phyloP scores from a whole-genome alignment of 2,329 filamentous ascomycete genomes.

The Podosphaera xanthii region DNA sequence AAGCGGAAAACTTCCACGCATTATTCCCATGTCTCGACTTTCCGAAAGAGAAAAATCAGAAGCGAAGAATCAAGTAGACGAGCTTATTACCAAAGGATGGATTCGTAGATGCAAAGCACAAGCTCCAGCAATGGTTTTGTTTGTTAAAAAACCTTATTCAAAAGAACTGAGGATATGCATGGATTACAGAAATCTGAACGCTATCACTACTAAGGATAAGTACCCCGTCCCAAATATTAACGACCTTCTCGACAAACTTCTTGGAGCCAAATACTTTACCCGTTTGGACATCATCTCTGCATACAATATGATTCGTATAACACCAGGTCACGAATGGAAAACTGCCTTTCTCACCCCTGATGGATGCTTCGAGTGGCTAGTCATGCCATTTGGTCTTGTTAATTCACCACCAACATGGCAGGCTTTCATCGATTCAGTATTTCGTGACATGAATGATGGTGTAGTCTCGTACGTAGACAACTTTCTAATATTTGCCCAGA shows the following conservation, averaged over 20 bases:
- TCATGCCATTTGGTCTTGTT: too few species aligned
- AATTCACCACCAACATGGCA: too few species aligned
- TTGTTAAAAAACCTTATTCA: not conserved
- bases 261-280: not conserved
- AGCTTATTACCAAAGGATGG: not conserved
- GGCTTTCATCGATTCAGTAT: too few species aligned
- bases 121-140: not conserved
- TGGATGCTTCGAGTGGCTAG: not conserved
- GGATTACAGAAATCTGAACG: not conserved
- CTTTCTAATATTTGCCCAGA: not conserved
- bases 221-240: constrained; percentile 1
- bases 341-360: not conserved
- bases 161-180: constrained; percentile 1
- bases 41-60: not conserved
- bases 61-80: not conserved
- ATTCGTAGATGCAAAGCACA: not conserved
- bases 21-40: not conserved
- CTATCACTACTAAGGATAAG: not conserved
- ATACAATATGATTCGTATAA: constrained; percentile 1
- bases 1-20: not conserved
- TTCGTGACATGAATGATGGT: too few species aligned
- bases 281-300: not conserved
- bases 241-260: not conserved
- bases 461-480: not conserved
- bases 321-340: not conserved